Percentiles rank a stretch among this genome's conserved stretches.
Conservation (phyloP, 495 filamentous ascomycete species). For the Diplogelasinospora grovesii region DNA sequence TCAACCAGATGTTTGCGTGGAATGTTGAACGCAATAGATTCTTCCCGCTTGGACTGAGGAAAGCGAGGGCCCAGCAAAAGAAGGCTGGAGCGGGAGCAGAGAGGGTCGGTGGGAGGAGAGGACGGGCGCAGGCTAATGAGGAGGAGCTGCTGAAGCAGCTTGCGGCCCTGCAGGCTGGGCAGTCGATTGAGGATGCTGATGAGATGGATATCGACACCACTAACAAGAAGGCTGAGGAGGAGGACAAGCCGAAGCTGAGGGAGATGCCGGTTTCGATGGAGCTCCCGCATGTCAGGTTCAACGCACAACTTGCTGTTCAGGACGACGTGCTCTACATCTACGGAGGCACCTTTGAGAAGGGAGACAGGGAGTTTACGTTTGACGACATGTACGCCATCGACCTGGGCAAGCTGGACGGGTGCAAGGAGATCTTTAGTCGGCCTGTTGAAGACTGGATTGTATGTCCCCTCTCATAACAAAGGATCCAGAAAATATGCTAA, state of each 20-base stretch:
- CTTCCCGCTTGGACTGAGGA: conserved; percentile 73
- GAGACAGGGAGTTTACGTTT: conserved; percentile 87
- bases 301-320: conserved; percentile 82
- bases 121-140: conserved; percentile 74
- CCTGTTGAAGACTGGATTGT: conserved; percentile 81
- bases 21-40: conserved; percentile 91
- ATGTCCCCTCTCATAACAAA: conserved; percentile 17
- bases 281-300: conserved; percentile 83
- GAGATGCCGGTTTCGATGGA: conserved; percentile 60
- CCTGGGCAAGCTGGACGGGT: conserved; percentile 84
- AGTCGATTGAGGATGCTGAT: conserved; percentile 42
- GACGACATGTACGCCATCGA: conserved; percentile 91
- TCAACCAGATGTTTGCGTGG: conserved; percentile 82
- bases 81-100: conserved; percentile 30
- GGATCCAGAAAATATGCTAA: conserved; percentile 10
- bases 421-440: conserved; percentile 77
- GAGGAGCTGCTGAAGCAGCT: conserved; percentile 83
- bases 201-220: conserved; percentile 48
- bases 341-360: conserved; percentile 91
- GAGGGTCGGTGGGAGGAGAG: conserved; percentile 52
- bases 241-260: conserved; percentile 36
- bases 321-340: conserved; percentile 89
- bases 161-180: conserved; percentile 56
- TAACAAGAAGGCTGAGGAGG: conserved; percentile 36
- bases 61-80: conserved; percentile 58